Percentiles rank a stretch among this genome's conserved stretches.
These are phyloP conservation scores for Acidomyces sp. DNA, from an alignment of 495 filamentous ascomycete genomes.

Conservation along the genomic window DNA sequence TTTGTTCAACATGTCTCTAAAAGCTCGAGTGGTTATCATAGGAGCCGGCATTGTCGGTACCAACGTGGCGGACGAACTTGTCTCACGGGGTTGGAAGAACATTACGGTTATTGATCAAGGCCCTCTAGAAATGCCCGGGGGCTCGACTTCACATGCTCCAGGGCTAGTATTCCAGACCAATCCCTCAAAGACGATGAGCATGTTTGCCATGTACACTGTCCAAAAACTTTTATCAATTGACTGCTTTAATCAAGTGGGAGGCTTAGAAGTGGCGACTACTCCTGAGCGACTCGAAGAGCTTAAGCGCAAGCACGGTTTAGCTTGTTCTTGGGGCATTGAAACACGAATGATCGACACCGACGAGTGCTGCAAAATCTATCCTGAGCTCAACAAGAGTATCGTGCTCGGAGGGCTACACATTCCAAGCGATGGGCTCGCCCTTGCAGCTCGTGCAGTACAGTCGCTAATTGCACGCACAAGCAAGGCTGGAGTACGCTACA, in stretches of 20 bases:
- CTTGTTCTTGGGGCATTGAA: constrained; percentile 37
- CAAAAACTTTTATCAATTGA: constrained; percentile 34
- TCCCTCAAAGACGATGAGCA: constrained; percentile 38
- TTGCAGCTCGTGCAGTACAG: constrained; percentile 38
- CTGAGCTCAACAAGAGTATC: constrained; percentile 33
- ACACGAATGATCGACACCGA: constrained; percentile 31
- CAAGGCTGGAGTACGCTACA: constrained; percentile 36
- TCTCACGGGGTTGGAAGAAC: constrained; percentile 36
- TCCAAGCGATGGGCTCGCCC: constrained; percentile 38
- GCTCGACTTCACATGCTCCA: constrained; percentile 41
- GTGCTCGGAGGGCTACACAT: constrained; percentile 38
- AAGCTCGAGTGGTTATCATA: constrained; percentile 36
- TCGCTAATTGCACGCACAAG: constrained; percentile 37
- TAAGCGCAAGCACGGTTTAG: constrained; percentile 40
- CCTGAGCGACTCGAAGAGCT: constrained; percentile 36
- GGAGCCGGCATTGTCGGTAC: constrained; percentile 42
- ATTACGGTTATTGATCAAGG: constrained; percentile 45
- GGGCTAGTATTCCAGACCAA: constrained; percentile 41
- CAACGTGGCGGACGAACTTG: constrained; percentile 41
- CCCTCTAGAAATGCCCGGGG: constrained; percentile 38
- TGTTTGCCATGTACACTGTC: constrained; percentile 37
- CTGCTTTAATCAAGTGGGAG: constrained; percentile 41
- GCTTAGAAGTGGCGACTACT: constrained; percentile 39
- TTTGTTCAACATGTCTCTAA: constrained; percentile 2
- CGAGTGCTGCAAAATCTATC: constrained; percentile 34